Evolutionary conservation across 1,284 basidiomycete genomes (phyloP), one percentile per base, ranked within the genome.

Genomic region (Fomes fomentarius): DNA sequence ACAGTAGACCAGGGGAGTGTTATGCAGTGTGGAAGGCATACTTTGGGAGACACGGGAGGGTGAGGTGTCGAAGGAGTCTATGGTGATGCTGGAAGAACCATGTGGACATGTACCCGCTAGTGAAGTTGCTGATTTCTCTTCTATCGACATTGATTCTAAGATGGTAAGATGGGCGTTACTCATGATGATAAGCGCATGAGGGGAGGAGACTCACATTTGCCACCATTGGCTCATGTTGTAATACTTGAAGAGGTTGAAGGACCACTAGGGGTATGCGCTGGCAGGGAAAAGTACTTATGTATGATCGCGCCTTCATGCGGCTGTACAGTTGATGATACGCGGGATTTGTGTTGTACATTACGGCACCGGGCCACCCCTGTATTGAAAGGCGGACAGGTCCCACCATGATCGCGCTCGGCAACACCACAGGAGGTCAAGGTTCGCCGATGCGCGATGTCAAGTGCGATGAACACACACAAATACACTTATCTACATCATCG

Each of bases 61-160:
- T 37, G 25, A 54, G 47, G 12, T 49, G 22, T 26, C 9, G 45
- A 9, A 54, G 30, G 28, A 54, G 47, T 8, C 33, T 40, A 11
- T 54, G 47, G 11, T 54, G 52, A 2, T 47, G 52, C 30, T 54
- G 49, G 35, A 54, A 54, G 30, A 54, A 54, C 52, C 52, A 54
- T 9, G 41, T 31, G 5, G 45, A 47, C n/a, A 54, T 47, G 11
- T 48, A 34, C 33, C 52, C 52, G 39, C 52, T 42, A 3, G 37
- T 34, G 15, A 49, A 42, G 11, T 43, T 37, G 30, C 47, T 54
- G 24, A 31, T 28, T 30, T 54, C 52, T 17, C 52, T 33, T 33
- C 28, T 31, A 37, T 54, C 52, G 21, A 54, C 34, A 15, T 54
- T 54, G 26, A 54, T 44, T 31, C 52, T 54, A 4, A 19, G 30